A percentile compares a stretch with the other conserved stretches of the same genome.
Evolutionary conservation across 352 stramenopile species (phyloP).

Genomic region (Pythium oligandrum): DNA sequence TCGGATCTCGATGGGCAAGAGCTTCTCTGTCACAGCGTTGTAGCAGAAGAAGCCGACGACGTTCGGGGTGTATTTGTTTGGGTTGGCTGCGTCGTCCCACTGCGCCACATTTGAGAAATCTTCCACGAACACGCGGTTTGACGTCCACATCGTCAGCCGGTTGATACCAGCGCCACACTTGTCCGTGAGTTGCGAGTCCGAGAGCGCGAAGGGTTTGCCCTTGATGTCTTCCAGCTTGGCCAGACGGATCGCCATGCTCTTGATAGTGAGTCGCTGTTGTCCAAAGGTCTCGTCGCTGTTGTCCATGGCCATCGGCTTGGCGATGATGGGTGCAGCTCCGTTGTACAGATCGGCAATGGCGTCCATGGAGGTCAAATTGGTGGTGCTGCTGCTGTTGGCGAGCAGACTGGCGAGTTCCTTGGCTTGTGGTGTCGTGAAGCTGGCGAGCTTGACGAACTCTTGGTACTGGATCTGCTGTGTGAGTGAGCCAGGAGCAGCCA

Average conservation of each 20-base stretch:
- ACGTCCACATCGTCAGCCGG: neutral
- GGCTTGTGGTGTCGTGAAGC: too few species aligned
- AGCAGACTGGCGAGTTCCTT: too few species aligned
- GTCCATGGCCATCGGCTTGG: slow-evolving; percentile 3
- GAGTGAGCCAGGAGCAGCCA: too few species aligned
- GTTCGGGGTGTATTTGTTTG: slow-evolving; percentile 25
- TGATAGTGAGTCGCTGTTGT: slow-evolving; percentile 5
- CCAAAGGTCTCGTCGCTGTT: slow-evolving; percentile 10
- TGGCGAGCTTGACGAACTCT: too few species aligned
- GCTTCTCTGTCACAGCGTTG: slow-evolving; percentile 12
- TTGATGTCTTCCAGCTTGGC: neutral
- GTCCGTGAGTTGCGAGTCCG: neutral
- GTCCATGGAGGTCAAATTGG: too few species aligned
- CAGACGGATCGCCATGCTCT: slow-evolving; percentile 4
- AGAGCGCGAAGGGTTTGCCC: neutral
- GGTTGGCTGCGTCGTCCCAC: slow-evolving; percentile 6
- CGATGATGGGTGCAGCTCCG: slow-evolving; percentile 12
- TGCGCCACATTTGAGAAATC: slow-evolving; percentile 7
- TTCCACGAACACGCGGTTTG: slow-evolving; percentile 6
- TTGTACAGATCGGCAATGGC: too few species aligned
- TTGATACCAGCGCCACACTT: slow-evolving; percentile 7
- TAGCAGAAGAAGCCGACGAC: slow-evolving; percentile 34
- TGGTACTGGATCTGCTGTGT: too few species aligned
- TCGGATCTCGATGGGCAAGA: slow-evolving; percentile 30
- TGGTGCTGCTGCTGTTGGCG: too few species aligned